Evolutionary conservation across 768 basidiomycete genomes (phyloP).

Genomic region (Boletus rex-veris): DNA sequence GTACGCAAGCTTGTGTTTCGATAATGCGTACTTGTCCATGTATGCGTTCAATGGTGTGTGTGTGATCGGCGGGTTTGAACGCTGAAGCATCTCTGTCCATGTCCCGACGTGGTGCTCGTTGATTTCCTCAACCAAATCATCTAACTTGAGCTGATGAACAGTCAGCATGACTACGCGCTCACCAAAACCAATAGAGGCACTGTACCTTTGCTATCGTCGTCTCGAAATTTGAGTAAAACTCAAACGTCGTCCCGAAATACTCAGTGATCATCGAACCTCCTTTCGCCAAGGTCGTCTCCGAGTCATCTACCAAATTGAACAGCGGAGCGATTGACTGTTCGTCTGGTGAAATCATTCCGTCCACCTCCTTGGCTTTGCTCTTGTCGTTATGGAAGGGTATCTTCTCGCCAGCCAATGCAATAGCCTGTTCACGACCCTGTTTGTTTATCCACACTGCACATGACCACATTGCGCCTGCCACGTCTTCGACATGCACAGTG

Average conservation of each 20-base stretch:
- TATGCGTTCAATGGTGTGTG: constrained; percentile 75
- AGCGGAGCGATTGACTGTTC: constrained; percentile 64
- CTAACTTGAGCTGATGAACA: constrained; percentile 49
- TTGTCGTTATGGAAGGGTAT: constrained; percentile 55
- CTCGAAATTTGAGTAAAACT: constrained; percentile 72
- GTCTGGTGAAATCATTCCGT: constrained; percentile 55
- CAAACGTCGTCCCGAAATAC: constrained; percentile 74
- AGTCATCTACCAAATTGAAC: constrained; percentile 86
- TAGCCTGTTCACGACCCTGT: constrained; percentile 61
- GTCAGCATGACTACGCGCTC: not conserved
- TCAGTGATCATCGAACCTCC: constrained; percentile 64
- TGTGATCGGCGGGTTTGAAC: constrained; percentile 64
- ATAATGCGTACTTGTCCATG: constrained; percentile 70
- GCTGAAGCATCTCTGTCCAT: constrained; percentile 79
- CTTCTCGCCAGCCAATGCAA: constrained; percentile 45
- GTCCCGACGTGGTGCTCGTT: constrained; percentile 79
- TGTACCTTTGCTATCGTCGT: constrained; percentile 63
- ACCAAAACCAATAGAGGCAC: constrained; percentile 1
- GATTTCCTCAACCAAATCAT: constrained; percentile 76
- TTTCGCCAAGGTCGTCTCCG: constrained; percentile 63
- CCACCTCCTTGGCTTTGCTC: constrained; percentile 58
- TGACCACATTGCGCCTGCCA: constrained; percentile 75
- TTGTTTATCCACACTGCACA: constrained; percentile 72
- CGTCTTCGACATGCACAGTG: constrained; percentile 75
- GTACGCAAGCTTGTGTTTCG: constrained; percentile 66